Evolutionary conservation across 305 asterid genomes (phyloP), one percentile per base, ranked within the genome.

Genomic region (Fraxinus nigra): DNA sequence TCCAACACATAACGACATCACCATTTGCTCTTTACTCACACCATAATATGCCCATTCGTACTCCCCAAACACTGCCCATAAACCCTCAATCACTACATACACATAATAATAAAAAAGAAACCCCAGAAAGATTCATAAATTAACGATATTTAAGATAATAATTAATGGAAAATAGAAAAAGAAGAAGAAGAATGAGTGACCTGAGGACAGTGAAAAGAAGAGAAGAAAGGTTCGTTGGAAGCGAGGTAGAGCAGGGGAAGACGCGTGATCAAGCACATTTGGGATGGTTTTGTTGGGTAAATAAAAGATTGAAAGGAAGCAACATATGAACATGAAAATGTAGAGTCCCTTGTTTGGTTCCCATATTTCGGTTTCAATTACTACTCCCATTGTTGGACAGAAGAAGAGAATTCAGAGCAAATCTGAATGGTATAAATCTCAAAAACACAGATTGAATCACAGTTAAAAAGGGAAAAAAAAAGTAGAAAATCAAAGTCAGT

Each of bases 51-150:
- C 88, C 85, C 88, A 85, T 76, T 93, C 97, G 86, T 87, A 88
- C 89, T 95, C 99, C 16, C 98, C 97, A 85, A 91, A 91, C 91
- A 93, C 91, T 22, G 85, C 82, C 92, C 92, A 89, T 63, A 92
- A 85, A 46, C 98, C 97, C 88, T 92, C 91, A 87, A 90, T 82
- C 85, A 89, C 98, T 92, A 69, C 75, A 76, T 13, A 74, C 56
- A 80, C 65, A 75, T 18, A 82, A 38, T 33, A 22, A 75, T 76
- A 16, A 67, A 78, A 35, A 76, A 73, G 51, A 7, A 5, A 26
- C 16, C n/a, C 3, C 24, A 14, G 28, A 22, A 30, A 76, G 56
- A 33, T 33, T 33, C 37, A 4, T 33, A 33, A 33, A 33, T 61
- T 61, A 61, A 8, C 70, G 4, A 61, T 8, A 61, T 61, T 61